A percentile compares a stretch with the other conserved stretches of the same genome.
Conservation (phyloP, 106 monocot species). For the Dioscorea zingiberensis region DNA sequence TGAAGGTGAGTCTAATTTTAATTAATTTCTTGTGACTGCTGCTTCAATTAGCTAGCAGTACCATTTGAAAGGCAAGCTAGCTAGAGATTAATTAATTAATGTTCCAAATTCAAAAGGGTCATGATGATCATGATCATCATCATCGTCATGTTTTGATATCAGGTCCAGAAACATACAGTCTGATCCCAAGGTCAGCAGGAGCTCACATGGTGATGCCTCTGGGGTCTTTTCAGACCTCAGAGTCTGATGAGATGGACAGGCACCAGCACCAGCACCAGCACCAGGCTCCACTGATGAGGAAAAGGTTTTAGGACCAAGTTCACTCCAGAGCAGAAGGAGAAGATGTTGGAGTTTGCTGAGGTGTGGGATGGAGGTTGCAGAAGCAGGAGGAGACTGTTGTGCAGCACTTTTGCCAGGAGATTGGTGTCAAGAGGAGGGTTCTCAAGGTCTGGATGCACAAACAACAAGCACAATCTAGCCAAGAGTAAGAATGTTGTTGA, state of each 20-base stretch:
- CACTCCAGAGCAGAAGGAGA: constrained; percentile 90
- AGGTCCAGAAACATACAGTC: constrained; percentile 12
- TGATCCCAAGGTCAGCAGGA: constrained; percentile 24
- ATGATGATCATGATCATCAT: constrained; percentile 3
- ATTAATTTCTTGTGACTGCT: not conserved
- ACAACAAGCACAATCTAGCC: constrained; percentile 85
- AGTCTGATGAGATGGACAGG: constrained; percentile 67
- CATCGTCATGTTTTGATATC: too few relatives aligned
- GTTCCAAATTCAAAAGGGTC: constrained; percentile 13
- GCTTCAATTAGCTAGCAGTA: constrained; percentile 13
- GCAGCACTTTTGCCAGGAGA: constrained; percentile 85
- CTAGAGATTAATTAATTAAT: too few relatives aligned
- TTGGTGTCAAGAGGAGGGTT: constrained; percentile 74
- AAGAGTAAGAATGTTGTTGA: constrained; percentile 16
- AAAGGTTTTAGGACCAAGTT: constrained; percentile 93
- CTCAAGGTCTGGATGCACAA: constrained; percentile 99
- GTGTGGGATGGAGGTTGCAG: constrained; percentile 75
- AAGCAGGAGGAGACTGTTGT: constrained; percentile 65
- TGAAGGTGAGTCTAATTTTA: constrained; percentile 32
- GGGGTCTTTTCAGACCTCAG: constrained; percentile 54
- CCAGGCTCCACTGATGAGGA: constrained; percentile 34
- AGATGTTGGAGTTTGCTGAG: constrained; percentile 80
- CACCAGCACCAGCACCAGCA: constrained; percentile 13
- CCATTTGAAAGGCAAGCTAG: too few relatives aligned
- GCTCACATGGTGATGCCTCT: constrained; percentile 75